Percentiles rank a stretch among this genome's conserved stretches.
Conservation (phyloP, 257 asterid species). For the Nicotiana tabacum region DNA sequence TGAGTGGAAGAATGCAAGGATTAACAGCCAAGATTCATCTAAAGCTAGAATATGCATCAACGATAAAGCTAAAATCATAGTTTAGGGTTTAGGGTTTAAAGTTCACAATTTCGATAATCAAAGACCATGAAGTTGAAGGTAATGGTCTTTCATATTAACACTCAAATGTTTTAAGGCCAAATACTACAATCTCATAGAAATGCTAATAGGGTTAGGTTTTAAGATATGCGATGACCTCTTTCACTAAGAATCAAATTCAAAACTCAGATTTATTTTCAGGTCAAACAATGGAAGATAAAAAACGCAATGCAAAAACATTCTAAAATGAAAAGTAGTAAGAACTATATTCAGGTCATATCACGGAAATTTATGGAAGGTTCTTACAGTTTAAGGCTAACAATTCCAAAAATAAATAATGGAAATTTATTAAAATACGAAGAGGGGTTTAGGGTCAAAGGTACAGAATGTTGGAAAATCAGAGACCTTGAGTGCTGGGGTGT, state of each 20-base stretch:
- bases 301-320: background rate
- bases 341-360: background rate
- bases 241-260: background rate
- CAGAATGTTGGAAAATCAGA: background rate
- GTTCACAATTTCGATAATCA: background rate
- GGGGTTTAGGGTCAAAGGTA: no score
- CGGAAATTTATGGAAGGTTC: background rate
- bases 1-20: background rate
- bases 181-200: background rate
- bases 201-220: background rate
- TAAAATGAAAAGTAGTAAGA: background rate
- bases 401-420: background rate
- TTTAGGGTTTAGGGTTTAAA: background rate
- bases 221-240: background rate
- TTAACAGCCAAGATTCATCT: background rate
- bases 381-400: background rate
- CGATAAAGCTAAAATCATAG: background rate
- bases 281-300: background rate
- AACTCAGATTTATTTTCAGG: background rate
- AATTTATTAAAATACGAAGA: no score
- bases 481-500: constrained; percentile 81
- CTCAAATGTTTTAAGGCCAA: background rate
- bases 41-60: background rate
- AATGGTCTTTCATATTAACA: background rate
- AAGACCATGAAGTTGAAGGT: background rate